Conservation (phyloP, 2,329 filamentous ascomycete genomes). For the Helotiales sp. region DNA sequence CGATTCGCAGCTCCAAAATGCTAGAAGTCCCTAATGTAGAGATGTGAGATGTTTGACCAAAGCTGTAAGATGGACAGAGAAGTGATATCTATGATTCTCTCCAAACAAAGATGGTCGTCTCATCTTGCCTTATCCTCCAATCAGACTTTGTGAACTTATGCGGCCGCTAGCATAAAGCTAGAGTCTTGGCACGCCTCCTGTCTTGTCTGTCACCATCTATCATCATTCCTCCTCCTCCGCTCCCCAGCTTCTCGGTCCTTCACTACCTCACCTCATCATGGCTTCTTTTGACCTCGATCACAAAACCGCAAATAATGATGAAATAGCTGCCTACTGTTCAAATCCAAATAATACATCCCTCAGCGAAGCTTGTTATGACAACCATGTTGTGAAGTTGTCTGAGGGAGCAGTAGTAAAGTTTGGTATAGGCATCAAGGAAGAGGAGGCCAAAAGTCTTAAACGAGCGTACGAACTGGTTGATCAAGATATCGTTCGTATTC, state of each 20-base stretch:
- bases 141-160: neutral
- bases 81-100: too few relatives aligned
- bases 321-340: slow-evolving; percentile 10
- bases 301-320: slow-evolving; percentile 1
- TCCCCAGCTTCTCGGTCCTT: neutral
- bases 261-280: neutral
- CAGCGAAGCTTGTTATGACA: slow-evolving; percentile 2
- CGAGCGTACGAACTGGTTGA: neutral
- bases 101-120: neutral
- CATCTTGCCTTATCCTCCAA: neutral
- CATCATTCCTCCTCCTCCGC: neutral
- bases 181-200: neutral
- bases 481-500: slow-evolving; percentile 5
- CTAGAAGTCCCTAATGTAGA: neutral
- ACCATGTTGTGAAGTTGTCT: slow-evolving; percentile 5
- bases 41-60: neutral
- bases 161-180: neutral
- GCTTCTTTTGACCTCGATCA: neutral
- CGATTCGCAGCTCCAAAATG: neutral
- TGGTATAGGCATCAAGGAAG: neutral
- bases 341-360: slow-evolving; percentile 4
- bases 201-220: neutral
- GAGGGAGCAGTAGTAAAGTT: slow-evolving; percentile 7
- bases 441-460: slow-evolving; percentile 1
- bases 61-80: too few relatives aligned